Conservation (phyloP, 768 basidiomycete species). For the Macrolepiota fuliginosa region DNA sequence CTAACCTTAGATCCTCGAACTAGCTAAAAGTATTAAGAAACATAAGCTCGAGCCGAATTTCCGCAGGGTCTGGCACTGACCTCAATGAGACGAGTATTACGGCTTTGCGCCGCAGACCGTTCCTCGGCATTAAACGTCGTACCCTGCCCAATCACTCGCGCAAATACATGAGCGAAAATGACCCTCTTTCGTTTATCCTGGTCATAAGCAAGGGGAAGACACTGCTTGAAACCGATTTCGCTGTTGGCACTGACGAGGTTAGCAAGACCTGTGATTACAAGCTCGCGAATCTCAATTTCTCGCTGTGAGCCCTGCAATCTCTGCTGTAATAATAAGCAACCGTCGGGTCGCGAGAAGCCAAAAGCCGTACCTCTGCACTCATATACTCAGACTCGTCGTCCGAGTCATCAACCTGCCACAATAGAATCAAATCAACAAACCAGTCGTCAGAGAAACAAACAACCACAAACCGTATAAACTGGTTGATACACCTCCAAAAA, state of each 20-base stretch:
- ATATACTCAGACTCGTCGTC: slow-evolving; percentile 37
- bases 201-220: slow-evolving; percentile 76
- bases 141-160: slow-evolving; percentile 76
- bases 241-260: slow-evolving; percentile 83
- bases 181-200: slow-evolving; percentile 63
- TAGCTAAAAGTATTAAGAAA: slow-evolving; percentile 38
- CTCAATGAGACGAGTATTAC: slow-evolving; percentile 56
- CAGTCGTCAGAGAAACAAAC: neutral
- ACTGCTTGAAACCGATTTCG: slow-evolving; percentile 88
- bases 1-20: slow-evolving; percentile 74
- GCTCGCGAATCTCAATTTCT: slow-evolving; percentile 65
- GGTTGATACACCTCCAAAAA: slow-evolving; percentile 52
- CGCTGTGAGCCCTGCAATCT: slow-evolving; percentile 44
- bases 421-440: neutral
- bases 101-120: slow-evolving; percentile 41
- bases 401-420: slow-evolving; percentile 47
- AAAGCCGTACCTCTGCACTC: neutral
- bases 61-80: slow-evolving; percentile 33
- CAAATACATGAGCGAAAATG: slow-evolving; percentile 85
- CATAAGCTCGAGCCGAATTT: neutral
- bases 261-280: slow-evolving; percentile 77
- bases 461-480: slow-evolving; percentile 39
- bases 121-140: slow-evolving; percentile 71
- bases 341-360: neutral
- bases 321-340: slow-evolving; percentile 19